Evolutionary conservation across 495 filamentous ascomycete species (phyloP), one percentile per base, ranked within the genome.

Genomic region (Stereocaulon alpinum): DNA sequence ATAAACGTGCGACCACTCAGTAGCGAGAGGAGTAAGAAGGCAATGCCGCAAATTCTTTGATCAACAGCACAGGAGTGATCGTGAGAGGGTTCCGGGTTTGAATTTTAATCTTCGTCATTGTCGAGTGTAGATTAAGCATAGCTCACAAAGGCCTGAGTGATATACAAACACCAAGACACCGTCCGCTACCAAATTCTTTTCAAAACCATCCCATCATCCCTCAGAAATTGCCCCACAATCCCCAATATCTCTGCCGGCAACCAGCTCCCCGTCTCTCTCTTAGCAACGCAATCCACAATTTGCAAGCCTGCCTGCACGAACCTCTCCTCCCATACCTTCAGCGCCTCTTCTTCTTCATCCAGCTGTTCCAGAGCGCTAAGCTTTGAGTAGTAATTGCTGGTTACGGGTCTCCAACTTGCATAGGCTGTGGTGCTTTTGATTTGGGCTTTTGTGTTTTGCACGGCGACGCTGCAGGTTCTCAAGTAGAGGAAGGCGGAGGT

Each of bases 401-500:
- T 50, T 11, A 48, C 20, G 12, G 47, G 24, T 17, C 9, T 53
- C 3, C 6, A 42, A 9, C 10, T 15, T 3, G 57, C 29, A 30
- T 22, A 52, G 17, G 44, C 41, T 43, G 45, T 48, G 9, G 42
- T 61, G 42, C 32, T 10, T 11, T 40, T 24, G 18, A 58, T 45
- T 51, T 55, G 32, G 10, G 40, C 20, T 18, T 24, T 37, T 20
- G 55, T 32, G 34, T 61, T 61, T 15, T 40, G 4, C 6, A 64
- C 22, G 40, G 62, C 62, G n/a, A 40, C 47, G 52, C 51, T 50
- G 22, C 58, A 58, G 40, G 62, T 64, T 18, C 53, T 58, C 29
- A 64, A 42, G 40, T 43, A 64, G 11, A 64, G 57, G 20, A 53
- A 56, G 49, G 58, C 32, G 10, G 40, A 29, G 10, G 27, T 60